Percentiles rank a stretch among this genome's conserved stretches.
These are phyloP conservation scores for Pyricularia pennisetigena DNA, from an alignment of 2,329 filamentous ascomycete genomes.

Conservation along the genomic window DNA sequence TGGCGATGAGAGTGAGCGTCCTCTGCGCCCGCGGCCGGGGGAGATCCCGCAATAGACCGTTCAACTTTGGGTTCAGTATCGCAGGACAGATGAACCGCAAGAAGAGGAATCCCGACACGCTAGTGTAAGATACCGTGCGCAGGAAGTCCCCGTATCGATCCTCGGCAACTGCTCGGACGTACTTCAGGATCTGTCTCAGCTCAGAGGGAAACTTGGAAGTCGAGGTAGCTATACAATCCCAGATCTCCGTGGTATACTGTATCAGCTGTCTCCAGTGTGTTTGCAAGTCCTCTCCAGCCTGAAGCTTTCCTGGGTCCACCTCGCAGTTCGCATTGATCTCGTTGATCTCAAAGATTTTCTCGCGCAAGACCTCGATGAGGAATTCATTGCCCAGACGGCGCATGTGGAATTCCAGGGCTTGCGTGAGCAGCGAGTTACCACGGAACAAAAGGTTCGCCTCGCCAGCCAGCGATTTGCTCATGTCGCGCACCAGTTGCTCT, in stretches of 20 bases:
- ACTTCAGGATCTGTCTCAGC: conserved; percentile 76
- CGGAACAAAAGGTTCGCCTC: conserved; percentile 94
- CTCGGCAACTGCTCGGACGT: conserved; percentile 84
- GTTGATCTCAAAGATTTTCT: conserved; percentile 82
- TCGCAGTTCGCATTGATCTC: conserved; percentile 87
- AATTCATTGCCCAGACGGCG: conserved; percentile 88
- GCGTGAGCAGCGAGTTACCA: conserved; percentile 88
- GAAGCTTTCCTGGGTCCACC: conserved; percentile 78
- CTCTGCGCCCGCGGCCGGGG: conserved; percentile 75
- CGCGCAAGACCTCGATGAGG: conserved; percentile 74
- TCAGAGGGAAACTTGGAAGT: conserved; percentile 68
- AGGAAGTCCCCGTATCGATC: conserved; percentile 91
- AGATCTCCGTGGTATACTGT: conserved; percentile 69
- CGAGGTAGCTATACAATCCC: conserved; percentile 74
- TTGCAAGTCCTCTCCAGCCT: conserved; percentile 58
- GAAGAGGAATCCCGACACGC: conserved; percentile 90
- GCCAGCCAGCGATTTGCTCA: conserved; percentile 68
- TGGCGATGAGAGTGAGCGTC: conserved; percentile 84
- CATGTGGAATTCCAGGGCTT: conserved; percentile 93
- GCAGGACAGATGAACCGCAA: conserved; percentile 92
- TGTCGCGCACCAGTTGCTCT: conserved; percentile 63
- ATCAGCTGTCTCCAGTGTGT: conserved; percentile 77
- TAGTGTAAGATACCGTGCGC: conserved; percentile 82
- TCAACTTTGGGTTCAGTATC: conserved; percentile 91
- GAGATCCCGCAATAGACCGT: conserved; percentile 74